These are phyloP conservation scores for Zarea fungicola DNA, from an alignment of 2,329 filamentous ascomycete genomes.

Conservation along the genomic window DNA sequence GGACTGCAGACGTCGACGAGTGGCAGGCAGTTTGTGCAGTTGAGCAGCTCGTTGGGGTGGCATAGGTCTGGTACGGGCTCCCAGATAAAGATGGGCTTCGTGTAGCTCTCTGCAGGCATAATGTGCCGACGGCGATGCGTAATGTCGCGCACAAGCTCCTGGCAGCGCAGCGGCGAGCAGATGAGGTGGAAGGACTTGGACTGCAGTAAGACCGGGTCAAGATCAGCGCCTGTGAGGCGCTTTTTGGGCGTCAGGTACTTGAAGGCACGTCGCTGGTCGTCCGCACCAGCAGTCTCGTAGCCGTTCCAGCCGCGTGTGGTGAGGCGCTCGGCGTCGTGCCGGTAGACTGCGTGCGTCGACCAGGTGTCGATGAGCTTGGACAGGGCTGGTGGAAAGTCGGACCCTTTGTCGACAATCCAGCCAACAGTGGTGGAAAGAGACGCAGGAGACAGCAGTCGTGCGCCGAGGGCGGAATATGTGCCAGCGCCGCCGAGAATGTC, in stretches of 20 bases:
- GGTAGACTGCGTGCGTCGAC: slow-evolving; percentile 68
- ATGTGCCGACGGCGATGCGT: slow-evolving; percentile 47
- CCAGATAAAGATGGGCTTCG: slow-evolving; percentile 78
- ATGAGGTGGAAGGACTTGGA: slow-evolving; percentile 83
- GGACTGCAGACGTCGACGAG: slow-evolving; percentile 64
- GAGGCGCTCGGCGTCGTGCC: slow-evolving; percentile 58
- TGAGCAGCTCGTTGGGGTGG: slow-evolving; percentile 60
- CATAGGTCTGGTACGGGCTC: slow-evolving; percentile 92
- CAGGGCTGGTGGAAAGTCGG: slow-evolving; percentile 72
- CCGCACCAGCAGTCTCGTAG: slow-evolving; percentile 55
- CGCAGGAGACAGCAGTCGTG: slow-evolving; percentile 75
- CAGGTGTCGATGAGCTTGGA: slow-evolving; percentile 63
- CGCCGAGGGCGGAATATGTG: slow-evolving; percentile 80
- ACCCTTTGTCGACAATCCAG: slow-evolving; percentile 88
- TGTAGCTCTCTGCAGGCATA: slow-evolving; percentile 29
- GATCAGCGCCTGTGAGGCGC: slow-evolving; percentile 67
- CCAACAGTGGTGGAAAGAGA: slow-evolving; percentile 64
- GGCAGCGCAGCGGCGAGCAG: slow-evolving; percentile 72
- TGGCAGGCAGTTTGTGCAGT: slow-evolving; percentile 58
- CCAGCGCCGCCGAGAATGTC: slow-evolving; percentile 87
- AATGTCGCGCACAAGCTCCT: slow-evolving; percentile 70
- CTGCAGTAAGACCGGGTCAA: slow-evolving; percentile 60
- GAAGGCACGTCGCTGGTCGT: slow-evolving; percentile 66
- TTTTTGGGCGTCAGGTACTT: slow-evolving; percentile 83
- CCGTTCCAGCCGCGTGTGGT: slow-evolving; percentile 94